A percentile compares a stretch with the other conserved stretches of the same genome.
phyloP scores from a whole-genome alignment of 768 basidiomycete species.

The Lyophyllum shimeji region DNA sequence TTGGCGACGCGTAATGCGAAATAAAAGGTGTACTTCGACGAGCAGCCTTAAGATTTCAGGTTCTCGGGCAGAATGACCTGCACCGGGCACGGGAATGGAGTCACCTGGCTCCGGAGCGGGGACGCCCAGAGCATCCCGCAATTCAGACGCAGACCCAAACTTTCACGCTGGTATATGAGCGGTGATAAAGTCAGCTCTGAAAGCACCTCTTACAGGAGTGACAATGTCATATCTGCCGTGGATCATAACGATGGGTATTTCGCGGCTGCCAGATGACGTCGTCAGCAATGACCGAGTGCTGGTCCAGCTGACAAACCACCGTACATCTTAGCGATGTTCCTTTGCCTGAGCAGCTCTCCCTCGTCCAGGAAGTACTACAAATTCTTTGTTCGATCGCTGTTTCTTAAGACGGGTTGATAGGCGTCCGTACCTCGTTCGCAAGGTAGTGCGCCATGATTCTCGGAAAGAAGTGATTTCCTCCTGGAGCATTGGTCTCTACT shows the following conservation, averaged over 20 bases:
- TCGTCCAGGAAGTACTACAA: no score
- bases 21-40: neutral
- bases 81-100: neutral
- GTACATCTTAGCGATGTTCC: neutral
- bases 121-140: neutral
- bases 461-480: no score
- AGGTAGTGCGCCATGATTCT: no score
- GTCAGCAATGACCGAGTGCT: neutral
- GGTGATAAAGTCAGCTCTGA: neutral
- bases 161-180: neutral
- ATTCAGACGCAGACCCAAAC: neutral
- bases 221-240: neutral
- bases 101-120: neutral
- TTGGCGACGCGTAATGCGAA: no score
- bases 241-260: neutral
- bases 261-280: neutral
- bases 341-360: neutral
- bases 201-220: neutral
- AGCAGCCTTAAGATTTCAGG: neutral
- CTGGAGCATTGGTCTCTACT: no score
- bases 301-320: neutral
- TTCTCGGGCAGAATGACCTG: neutral
- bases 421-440: no score
- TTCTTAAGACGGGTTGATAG: no score
- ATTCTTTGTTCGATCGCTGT: no score